Evolutionary conservation across 2,329 filamentous ascomycete genomes (phyloP).

Genomic region (Venturia pyrina): DNA sequence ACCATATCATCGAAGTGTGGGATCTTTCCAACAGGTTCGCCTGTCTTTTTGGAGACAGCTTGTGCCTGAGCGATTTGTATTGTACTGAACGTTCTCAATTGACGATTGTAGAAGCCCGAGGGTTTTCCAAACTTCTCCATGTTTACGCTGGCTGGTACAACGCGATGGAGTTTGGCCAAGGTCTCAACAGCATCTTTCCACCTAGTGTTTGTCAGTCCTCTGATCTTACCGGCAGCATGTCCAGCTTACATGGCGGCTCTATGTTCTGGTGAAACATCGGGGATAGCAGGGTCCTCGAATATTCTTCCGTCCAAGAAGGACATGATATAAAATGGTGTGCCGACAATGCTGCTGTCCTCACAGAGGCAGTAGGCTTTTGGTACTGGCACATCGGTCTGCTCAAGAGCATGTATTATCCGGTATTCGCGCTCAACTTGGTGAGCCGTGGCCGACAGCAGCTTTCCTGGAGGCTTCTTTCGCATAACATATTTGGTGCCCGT

Average conservation of each 20-base stretch:
- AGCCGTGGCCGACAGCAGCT: conserved; percentile 83
- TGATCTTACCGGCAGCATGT: background rate
- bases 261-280: conserved; percentile 57
- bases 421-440: conserved; percentile 97
- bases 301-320: conserved; percentile 88
- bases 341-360: conserved; percentile 68
- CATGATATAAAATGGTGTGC: conserved; percentile 96
- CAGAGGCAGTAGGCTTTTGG: conserved; percentile 78
- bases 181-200: conserved; percentile 80
- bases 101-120: conserved; percentile 72
- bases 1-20: conserved; percentile 76
- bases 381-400: conserved; percentile 71
- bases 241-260: conserved; percentile 55
- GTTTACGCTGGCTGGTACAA: conserved; percentile 56
- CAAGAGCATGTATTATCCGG: conserved; percentile 76
- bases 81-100: conserved; percentile 71
- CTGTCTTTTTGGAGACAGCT: conserved; percentile 66
- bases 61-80: conserved; percentile 71
- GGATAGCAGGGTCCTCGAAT: conserved; percentile 79
- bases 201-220: conserved; percentile 28
- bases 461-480: conserved; percentile 96
- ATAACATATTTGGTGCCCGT: conserved; percentile 69
- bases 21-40: conserved; percentile 66
- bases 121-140: conserved; percentile 64
- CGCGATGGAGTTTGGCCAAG: conserved; percentile 74